Evolutionary conservation across 768 basidiomycete genomes (phyloP), one percentile per base, ranked within the genome.

Genomic region (Trametes meyenii): DNA sequence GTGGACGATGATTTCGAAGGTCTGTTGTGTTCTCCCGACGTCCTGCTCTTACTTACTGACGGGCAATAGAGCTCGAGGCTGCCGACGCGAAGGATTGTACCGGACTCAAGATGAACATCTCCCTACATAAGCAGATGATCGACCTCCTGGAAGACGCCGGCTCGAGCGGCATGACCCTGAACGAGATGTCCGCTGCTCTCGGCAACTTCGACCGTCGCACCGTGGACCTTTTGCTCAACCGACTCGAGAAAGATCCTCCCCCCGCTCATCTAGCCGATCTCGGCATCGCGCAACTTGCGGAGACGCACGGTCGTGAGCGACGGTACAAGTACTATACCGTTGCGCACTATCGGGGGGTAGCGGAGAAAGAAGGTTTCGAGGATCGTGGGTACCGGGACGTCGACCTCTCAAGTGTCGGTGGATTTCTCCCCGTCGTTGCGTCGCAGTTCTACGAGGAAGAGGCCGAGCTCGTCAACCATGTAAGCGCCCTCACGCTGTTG

Each of bases 301-400:
- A 97, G 74, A 92, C 85, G 0, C 80, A 82, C 63, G 92, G 92
- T 5, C 85, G 94, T 38, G 92, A 98, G 75, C 87, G 94, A 29
- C 88, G 93, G 23, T 85, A 93, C 71, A 83, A 93, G 63, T 93
- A 93, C 70, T 95, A 85, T 76, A 91, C 92, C 0, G 72, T 89
- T 45, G 80, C 82, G 1, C 84, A 86, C 33, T 96, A 91, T 73
- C 81, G 78, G 33, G 72, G 77, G 33, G 77, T 92, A 35, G 81
- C 94, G 50, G 75, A 78, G 2, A 77, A 79, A 46, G 90, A 94
- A 72, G 82, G 83, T 8, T 79, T 94, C 24, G 84, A 88, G 67
- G 80, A 83, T 55, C 66, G 74, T 3, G 76, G 78, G 2, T 79
- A 81, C 62, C 63, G 71, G 19, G 76, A 82, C 38, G 69, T 81